Evolutionary conservation across 164 flowering plant species (phyloP).

Genomic region (Cinnamomum micranthum): DNA sequence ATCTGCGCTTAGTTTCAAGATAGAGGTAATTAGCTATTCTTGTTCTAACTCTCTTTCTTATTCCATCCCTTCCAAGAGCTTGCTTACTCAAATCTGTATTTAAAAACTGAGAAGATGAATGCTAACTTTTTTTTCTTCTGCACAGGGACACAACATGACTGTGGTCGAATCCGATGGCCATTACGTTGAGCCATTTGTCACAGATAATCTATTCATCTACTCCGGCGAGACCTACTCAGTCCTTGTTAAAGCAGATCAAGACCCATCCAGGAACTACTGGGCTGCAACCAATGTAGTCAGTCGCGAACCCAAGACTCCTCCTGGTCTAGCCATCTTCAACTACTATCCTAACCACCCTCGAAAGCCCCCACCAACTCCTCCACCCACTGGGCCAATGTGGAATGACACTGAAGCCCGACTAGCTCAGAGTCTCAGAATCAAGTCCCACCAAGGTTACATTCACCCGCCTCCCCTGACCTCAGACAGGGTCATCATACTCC

Average conservation of each 20-base stretch:
- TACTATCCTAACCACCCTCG: slow-evolving; percentile 78
- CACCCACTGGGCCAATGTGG: slow-evolving; percentile 62
- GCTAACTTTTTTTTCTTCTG: background rate
- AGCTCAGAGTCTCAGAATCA: slow-evolving; percentile 40
- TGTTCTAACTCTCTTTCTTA: too few species aligned
- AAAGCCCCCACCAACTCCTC: slow-evolving; percentile 38
- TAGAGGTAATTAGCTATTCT: slow-evolving; percentile 44
- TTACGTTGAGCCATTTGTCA: slow-evolving; percentile 68
- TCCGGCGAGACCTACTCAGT: slow-evolving; percentile 89
- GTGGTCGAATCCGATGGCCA: slow-evolving; percentile 93
- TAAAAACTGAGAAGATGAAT: background rate
- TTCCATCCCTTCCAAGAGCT: too few species aligned
- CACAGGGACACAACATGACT: slow-evolving; percentile 85
- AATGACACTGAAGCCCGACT: slow-evolving; percentile 32
- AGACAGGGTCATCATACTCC: slow-evolving; percentile 51
- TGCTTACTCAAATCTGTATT: too few species aligned
- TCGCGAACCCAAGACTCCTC: slow-evolving; percentile 41
- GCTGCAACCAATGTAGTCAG: slow-evolving; percentile 42
- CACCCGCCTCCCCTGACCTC: slow-evolving; percentile 43
- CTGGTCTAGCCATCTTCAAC: slow-evolving; percentile 57
- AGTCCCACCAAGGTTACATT: slow-evolving; percentile 42
- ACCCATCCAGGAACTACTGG: slow-evolving; percentile 75
- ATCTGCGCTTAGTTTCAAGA: slow-evolving; percentile 73
- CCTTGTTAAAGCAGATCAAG: slow-evolving; percentile 58
- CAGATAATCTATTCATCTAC: slow-evolving; percentile 63